Evolutionary conservation across 805 yeast genomes (phyloP).

Genomic region (Candida adriatica): DNA sequence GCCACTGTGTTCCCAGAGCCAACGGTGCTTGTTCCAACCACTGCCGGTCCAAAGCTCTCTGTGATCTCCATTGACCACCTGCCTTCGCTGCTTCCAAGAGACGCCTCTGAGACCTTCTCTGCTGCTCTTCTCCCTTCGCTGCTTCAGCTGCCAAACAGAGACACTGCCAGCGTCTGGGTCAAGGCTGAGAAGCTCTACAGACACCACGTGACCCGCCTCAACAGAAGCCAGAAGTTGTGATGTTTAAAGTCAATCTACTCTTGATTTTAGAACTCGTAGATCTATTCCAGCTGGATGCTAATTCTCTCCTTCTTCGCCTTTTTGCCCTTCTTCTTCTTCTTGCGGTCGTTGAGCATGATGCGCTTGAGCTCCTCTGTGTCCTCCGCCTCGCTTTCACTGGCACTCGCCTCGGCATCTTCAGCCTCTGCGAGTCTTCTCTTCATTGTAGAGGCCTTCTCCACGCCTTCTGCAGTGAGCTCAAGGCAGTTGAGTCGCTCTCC

Average conservation of each 20-base stretch:
- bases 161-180: constrained; percentile 83
- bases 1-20: constrained; percentile 92
- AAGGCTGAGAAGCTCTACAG: constrained; percentile 81
- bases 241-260: neutral
- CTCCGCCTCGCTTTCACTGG: constrained; percentile 67
- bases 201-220: constrained; percentile 74
- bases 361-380: constrained; percentile 59
- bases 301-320: constrained; percentile 40
- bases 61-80: constrained; percentile 95
- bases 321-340: constrained; percentile 33
- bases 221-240: constrained; percentile 37
- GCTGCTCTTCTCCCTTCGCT: constrained; percentile 85
- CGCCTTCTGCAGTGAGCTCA: constrained; percentile 62
- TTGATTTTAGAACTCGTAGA: constrained; percentile 1
- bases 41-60: constrained; percentile 77
- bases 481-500: constrained; percentile 91
- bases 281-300: constrained; percentile 50
- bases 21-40: constrained; percentile 75
- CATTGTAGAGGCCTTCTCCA: constrained; percentile 70
- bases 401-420: constrained; percentile 35
- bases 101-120: constrained; percentile 88
- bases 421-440: constrained; percentile 42
- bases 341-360: constrained; percentile 36
- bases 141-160: constrained; percentile 75
- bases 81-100: constrained; percentile 94